phyloP scores from a whole-genome alignment of 2,329 filamentous ascomycete genomes.

The Trichoderma sp. region DNA sequence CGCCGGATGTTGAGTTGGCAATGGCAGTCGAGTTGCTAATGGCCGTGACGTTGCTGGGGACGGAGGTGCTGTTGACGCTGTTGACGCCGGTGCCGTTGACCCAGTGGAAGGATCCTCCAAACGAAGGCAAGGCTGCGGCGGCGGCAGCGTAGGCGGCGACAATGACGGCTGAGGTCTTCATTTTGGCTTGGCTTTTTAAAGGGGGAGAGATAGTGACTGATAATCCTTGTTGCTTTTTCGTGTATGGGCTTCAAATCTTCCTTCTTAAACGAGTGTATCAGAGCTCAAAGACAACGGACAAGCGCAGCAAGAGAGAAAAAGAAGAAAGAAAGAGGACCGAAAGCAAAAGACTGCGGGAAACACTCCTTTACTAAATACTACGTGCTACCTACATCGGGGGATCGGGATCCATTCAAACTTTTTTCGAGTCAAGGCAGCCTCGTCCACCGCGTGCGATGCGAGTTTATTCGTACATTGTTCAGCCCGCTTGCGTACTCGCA shows the following conservation, averaged over 20 bases:
- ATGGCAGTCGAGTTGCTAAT: not conserved
- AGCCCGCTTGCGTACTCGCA: slow-evolving; percentile 23
- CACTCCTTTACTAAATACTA: slow-evolving; percentile 21
- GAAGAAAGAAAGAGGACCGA: slow-evolving; percentile 5
- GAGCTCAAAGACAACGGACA: slow-evolving; percentile 10
- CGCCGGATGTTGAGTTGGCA: not conserved
- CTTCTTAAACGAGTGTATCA: slow-evolving; percentile 15
- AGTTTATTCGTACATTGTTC: slow-evolving; percentile 11
- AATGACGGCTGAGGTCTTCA: slow-evolving; percentile 24
- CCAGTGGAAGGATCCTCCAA: not conserved
- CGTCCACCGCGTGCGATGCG: not conserved
- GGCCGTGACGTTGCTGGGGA: not conserved
- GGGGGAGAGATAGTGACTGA: not conserved
- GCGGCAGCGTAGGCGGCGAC: slow-evolving; percentile 21
- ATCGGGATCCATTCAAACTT: not conserved
- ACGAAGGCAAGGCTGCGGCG: slow-evolving; percentile 4
- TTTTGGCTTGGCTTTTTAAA: slow-evolving; percentile 2
- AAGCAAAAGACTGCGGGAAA: not conserved
- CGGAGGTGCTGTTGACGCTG: not conserved
- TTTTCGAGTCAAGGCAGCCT: slow-evolving; percentile 6
- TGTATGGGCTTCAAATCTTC: not conserved
- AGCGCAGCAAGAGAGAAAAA: not conserved
- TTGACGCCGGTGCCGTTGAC: slow-evolving; percentile 3
- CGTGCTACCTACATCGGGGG: too few species aligned
- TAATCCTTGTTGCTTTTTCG: not conserved